Base-by-base conservation (phyloP, 495 filamentous ascomycete species). In the Chaetomium cochliodes region DNA sequence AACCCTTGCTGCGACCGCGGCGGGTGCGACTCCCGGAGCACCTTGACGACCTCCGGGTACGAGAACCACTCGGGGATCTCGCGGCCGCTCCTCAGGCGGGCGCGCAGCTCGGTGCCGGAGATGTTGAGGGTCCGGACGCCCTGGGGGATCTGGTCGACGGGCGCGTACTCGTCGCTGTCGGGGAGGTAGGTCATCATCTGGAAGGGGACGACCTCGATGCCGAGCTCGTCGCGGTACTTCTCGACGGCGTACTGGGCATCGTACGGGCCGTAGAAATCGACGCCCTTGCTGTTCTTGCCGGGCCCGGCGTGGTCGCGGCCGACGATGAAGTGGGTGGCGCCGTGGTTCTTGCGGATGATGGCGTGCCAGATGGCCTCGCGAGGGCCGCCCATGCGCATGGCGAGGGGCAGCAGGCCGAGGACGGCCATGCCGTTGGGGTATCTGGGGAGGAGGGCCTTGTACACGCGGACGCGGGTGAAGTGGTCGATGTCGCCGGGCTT, bases 391-490 rank as follows among this genome's bases (percentile, higher is more conserved):
- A 98, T 98, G 73, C 94, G 90, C 94, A 98, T 98, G 66, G 94
- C 94, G 58, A 98, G 83, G 51, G 93, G 92, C 5, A 98, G 85
- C 44, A 98, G 90, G 80, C 92, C 94, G 67, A 98, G 89, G 49
- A 96, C 92, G 63, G 94, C 94, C 94, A 98, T 98, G 69, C 94
- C 94, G 77, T 98, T 98, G 74, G 94, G 94, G 81, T 98, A 98
- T 72, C 96, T 88, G 65, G 94, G 94, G 41, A 98, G 88, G 39
- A 98, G 88, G 15, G 93, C 93, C 83, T 97, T 88, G 85, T 98
- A 98, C 68, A 97, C 94, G 67, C 94, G 92, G 69, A 98, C 94
- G 74, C 94, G 91, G 69, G 94, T 98, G 84, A 98, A 98, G 84
- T 98, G 94, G 79, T 98, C 94, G 80, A 98, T 98, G 74, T 98